These are phyloP conservation scores for Bonia amplexicaulis DNA, from an alignment of 176 grass and related monocot species.

Conservation along the genomic window DNA sequence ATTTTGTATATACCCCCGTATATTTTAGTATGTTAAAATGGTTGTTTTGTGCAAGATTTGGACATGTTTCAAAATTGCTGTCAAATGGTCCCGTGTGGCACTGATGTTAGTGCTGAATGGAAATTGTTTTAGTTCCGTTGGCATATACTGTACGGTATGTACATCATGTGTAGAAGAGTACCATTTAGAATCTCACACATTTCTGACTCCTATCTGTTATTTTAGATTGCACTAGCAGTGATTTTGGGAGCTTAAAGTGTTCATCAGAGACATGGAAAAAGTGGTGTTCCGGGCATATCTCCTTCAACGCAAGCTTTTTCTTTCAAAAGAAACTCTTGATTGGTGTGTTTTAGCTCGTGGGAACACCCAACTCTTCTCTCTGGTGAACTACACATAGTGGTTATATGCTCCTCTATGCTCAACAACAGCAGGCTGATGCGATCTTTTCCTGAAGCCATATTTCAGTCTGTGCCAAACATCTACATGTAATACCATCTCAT, in stretches of 20 bases:
- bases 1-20: neutral
- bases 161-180: neutral
- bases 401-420: constrained; percentile 45
- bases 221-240: constrained; percentile 47
- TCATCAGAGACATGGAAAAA: constrained; percentile 73
- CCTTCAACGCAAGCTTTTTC: constrained; percentile 37
- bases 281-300: constrained; percentile 38
- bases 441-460: constrained; percentile 43
- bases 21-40: neutral
- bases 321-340: constrained; percentile 63
- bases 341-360: constrained; percentile 44
- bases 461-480: constrained; percentile 39
- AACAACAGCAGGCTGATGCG: constrained; percentile 42
- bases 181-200: neutral
- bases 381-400: constrained; percentile 77
- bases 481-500: constrained; percentile 59
- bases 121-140: neutral
- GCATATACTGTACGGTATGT: neutral
- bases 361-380: constrained; percentile 52
- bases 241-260: constrained; percentile 41
- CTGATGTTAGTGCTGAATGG: neutral
- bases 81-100: neutral
- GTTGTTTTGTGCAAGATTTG: neutral
- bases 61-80: neutral
- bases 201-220: constrained; percentile 24